Evolutionary conservation across 495 filamentous ascomycete species (phyloP).

Genomic region (Lentithecium fluviatile): DNA sequence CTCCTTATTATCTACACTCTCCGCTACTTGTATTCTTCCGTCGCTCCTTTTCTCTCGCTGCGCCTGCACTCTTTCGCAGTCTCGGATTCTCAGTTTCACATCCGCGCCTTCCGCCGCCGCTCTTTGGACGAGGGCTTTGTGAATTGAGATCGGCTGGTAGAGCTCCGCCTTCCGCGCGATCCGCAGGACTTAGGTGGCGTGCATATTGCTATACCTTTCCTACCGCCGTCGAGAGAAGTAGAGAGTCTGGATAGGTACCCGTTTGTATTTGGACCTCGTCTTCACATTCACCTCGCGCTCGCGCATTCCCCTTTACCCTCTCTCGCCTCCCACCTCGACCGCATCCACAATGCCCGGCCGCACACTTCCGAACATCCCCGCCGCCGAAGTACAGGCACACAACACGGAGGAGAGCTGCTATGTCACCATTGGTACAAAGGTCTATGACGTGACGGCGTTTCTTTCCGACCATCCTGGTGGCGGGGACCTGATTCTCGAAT

Average conservation of each 20-base stretch:
- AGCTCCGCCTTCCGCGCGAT: background rate
- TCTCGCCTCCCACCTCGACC: constrained; percentile 42
- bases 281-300: background rate
- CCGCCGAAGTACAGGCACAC: constrained; percentile 75
- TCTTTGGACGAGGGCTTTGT: too few species aligned
- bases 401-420: constrained; percentile 85
- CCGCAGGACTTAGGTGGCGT: background rate
- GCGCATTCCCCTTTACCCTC: too few species aligned
- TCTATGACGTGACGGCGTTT: constrained; percentile 93
- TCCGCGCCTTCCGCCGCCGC: constrained; percentile 12
- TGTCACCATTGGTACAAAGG: constrained; percentile 82
- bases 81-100: too few species aligned
- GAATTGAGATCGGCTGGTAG: too few species aligned
- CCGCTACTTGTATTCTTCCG: background rate
- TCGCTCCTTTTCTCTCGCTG: background rate
- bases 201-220: constrained; percentile 20
- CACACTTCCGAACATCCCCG: constrained; percentile 74
- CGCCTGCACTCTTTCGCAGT: background rate
- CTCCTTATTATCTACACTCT: too few species aligned
- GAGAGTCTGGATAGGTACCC: too few species aligned
- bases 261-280: too few species aligned
- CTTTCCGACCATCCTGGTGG: constrained; percentile 88
- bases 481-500: constrained; percentile 80
- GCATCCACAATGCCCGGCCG: constrained; percentile 41
- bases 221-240: background rate